These are phyloP conservation scores for Phytophthora idaei DNA, from an alignment of 352 stramenopile species.

Conservation along the genomic window DNA sequence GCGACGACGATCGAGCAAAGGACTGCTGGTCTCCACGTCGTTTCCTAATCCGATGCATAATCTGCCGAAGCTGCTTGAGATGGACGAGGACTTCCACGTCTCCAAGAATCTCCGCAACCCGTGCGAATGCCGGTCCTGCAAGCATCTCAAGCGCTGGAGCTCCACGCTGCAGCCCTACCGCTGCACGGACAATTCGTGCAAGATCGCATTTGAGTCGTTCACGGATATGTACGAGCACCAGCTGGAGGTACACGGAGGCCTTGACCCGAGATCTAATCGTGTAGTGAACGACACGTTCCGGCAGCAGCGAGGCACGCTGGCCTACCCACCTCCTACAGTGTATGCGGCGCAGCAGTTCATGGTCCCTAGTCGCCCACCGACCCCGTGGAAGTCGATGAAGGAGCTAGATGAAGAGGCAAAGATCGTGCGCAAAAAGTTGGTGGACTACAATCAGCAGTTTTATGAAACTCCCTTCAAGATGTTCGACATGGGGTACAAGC, in stretches of 20 bases:
- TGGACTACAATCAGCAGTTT: conserved; percentile 12
- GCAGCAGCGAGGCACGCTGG: conserved; percentile 34
- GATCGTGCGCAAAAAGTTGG: conserved; percentile 31
- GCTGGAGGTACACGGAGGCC: conserved; percentile 46
- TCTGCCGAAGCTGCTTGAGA: conserved; percentile 14
- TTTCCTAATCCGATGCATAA: background rate
- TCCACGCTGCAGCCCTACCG: conserved; percentile 20
- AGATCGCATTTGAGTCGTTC: conserved; percentile 41
- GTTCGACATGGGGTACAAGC: conserved; percentile 50
- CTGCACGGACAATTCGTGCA: conserved; percentile 29
- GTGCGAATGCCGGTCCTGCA: conserved; percentile 22
- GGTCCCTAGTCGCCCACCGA: conserved; percentile 36
- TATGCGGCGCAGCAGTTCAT: conserved; percentile 57
- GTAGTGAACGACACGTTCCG: conserved; percentile 45
- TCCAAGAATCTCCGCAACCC: conserved; percentile 16
- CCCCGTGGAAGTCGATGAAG: conserved; percentile 50
- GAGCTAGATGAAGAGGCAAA: conserved; percentile 48
- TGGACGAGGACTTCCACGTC: conserved; percentile 35
- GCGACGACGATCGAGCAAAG: conserved; percentile 19
- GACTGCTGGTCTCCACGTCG: conserved; percentile 17
- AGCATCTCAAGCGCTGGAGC: conserved; percentile 18
- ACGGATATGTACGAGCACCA: conserved; percentile 66
- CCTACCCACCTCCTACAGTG: conserved; percentile 57
- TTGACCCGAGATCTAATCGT: conserved; percentile 44
- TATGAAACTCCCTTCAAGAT: conserved; percentile 23